A percentile compares a stretch with the other conserved stretches of the same genome.
phyloP scores from a whole-genome alignment of 2,329 filamentous ascomycete species.

The Beauveria medogensis region DNA sequence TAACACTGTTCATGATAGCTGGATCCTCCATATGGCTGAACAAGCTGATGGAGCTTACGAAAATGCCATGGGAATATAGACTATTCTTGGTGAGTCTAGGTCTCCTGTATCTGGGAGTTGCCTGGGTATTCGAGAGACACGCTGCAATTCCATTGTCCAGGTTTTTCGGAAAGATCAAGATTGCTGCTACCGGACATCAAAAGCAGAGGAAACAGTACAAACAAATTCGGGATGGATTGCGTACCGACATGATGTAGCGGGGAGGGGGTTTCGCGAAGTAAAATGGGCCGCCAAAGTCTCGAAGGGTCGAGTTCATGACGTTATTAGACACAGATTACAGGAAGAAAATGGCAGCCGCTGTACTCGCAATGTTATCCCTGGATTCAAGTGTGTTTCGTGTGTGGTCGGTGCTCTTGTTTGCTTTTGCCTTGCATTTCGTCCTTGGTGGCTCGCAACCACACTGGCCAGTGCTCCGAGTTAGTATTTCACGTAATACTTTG shows the following conservation, averaged over 20 bases:
- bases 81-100: slow-evolving; percentile 65
- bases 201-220: slow-evolving; percentile 9
- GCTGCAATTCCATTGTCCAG: neutral
- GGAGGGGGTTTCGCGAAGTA: neutral
- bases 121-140: slow-evolving; percentile 4
- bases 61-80: slow-evolving; percentile 65
- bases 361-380: no score
- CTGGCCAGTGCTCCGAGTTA: no score
- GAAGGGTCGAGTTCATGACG: no score
- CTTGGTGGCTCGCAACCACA: no score
- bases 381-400: no score
- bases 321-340: no score
- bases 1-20: slow-evolving; percentile 75
- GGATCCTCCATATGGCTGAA: slow-evolving; percentile 61
- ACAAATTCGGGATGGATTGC: neutral
- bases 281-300: neutral
- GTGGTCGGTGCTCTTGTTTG: no score
- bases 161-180: neutral
- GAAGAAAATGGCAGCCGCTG: no score
- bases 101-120: slow-evolving; percentile 57
- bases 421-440: no score
- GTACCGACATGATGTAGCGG: neutral
- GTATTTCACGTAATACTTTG: no score
- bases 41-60: slow-evolving; percentile 77
- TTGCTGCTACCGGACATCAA: neutral